Base-by-base conservation (phyloP, 192 early-diverging fungal genomes). In the Lobulomyces angularis region DNA sequence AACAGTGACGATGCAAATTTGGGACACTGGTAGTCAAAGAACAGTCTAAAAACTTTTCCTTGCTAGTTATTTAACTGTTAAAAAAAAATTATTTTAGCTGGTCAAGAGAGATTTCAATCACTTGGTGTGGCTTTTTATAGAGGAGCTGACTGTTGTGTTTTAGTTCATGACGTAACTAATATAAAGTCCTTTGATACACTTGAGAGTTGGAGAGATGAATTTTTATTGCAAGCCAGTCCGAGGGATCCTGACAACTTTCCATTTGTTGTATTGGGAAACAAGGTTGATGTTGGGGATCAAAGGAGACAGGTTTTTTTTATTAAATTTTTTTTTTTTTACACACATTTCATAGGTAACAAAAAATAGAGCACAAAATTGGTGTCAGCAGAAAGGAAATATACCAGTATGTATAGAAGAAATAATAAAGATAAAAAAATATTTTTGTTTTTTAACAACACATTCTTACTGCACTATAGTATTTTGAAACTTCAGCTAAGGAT, bases 231-330 rank as follows among this genome's bases (percentile, higher is more conserved):
- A 56, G 88, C 88, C 17, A 83, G 77, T 11, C 90, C 95, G 31
- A 61, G 84, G 36, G 86, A 91, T 46, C 88, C 92, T 5, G 92
- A 98, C 51, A 90, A 83, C 70, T 99, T 99, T 61, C 95, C 95
- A 27, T 99, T 99, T 69, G 87, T 99, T 36, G 88, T 99, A 11
- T 64, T 99, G n/a, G 95, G 93, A 37, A 99, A 99, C 70, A 99
- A 99, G 73, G 76, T 99, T 35, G 95, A 99, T 59, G 63, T 99
- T 57, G 95, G 97, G 53, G 90, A 96, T 51, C 71, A 71, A 26
- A 84, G 83, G 62, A 59, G 89, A 43, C 81, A 84, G 80, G 87
- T 87, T 11, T n/a, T 20, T 49, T 18, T 18, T 50, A 24, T 35
- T 1, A 20, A 17, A 25, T 0, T 33, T 33, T 29, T 26, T n/a